Base-by-base conservation (phyloP, 768 basidiomycete species). In the Phanerochaete carnosa region DNA sequence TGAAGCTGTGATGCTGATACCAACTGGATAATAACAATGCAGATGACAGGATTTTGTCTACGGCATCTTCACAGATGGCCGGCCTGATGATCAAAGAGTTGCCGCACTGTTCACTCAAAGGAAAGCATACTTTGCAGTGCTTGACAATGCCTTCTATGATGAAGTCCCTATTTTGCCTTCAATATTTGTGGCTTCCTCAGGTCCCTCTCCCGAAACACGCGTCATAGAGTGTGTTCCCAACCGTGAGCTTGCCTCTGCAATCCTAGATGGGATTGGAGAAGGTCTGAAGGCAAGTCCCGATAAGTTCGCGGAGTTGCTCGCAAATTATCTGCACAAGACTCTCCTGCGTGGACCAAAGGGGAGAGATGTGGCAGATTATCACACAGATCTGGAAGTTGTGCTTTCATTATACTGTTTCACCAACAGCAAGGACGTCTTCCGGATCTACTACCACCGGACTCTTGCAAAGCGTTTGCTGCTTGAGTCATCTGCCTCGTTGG, bases 271-370 rank as follows among this genome's bases (percentile, higher is more conserved):
- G 0, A 95, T 95, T 72, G 73, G 80, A 2, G 75, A 67, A 29
- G 92, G 89, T 25, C 94, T 95, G 77, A 87, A 87, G 70, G 79
- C 82, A 1, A 83, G 89, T 45, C 81, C 86, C 29, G 88, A 85
- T 68, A 94, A 92, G 68, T 93, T 94, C 7, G 94, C 95, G 0
- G 94, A 96, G 73, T 87, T 94, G 84, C 89, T 95, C 57, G 97
- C 97, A 16, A 94, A 91, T 70, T 85, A 94, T 71, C 78, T 98
- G 51, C 95, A 98, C 73, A 82, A 80, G 51, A 83, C 88, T 23
- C 90, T 98, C 89, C 83, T 95, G 47, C 85, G 84, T 60, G 95
- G 96, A 0, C 94, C 96, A 71, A 86, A 87, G 33, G 79, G 81
- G 11, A 75, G 80, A 56, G 81, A 80, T 30, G 89, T 94, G 59